phyloP scores from a whole-genome alignment of 2,329 filamentous ascomycete genomes.

The Gyromitra esculenta region DNA sequence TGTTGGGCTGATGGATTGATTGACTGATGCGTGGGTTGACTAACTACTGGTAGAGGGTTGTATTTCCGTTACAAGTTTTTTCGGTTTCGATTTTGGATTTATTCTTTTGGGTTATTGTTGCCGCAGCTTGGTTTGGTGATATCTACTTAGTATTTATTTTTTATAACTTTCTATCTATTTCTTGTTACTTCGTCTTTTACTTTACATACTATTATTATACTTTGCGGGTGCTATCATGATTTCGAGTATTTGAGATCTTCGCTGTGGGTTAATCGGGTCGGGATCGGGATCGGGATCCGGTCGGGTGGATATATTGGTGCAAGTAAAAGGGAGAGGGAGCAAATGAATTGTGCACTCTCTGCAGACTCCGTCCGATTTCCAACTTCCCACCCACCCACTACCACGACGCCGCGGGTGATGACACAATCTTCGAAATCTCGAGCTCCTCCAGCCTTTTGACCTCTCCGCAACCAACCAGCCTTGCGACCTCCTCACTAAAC shows the following conservation, averaged over 20 bases:
- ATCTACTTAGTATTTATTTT: constrained; percentile 45
- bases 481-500: constrained; percentile 63
- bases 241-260: constrained; percentile 1
- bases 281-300: neutral
- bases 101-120: constrained; percentile 15
- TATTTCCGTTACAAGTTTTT: constrained; percentile 33
- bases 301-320: neutral
- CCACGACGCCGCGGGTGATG: neutral
- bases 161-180: constrained; percentile 33
- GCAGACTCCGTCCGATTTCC: constrained; percentile 3
- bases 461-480: constrained; percentile 25
- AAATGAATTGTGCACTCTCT: constrained; percentile 3
- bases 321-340: neutral
- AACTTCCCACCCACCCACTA: neutral
- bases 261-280: neutral
- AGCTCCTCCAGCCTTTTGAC: constrained; percentile 20
- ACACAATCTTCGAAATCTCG: constrained; percentile 13
- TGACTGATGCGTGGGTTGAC: constrained; percentile 44
- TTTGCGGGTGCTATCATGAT: constrained; percentile 4
- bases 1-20: constrained; percentile 45
- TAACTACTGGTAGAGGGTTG: constrained; percentile 50
- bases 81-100: constrained; percentile 20
- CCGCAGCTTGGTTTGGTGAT: constrained; percentile 32
- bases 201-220: constrained; percentile 38
- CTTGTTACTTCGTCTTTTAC: constrained; percentile 35